A percentile compares a stretch with the other conserved stretches of the same genome.
Evolutionary conservation across 2,329 filamentous ascomycete genomes (phyloP).

Genomic region (Ascochyta koolunga): DNA sequence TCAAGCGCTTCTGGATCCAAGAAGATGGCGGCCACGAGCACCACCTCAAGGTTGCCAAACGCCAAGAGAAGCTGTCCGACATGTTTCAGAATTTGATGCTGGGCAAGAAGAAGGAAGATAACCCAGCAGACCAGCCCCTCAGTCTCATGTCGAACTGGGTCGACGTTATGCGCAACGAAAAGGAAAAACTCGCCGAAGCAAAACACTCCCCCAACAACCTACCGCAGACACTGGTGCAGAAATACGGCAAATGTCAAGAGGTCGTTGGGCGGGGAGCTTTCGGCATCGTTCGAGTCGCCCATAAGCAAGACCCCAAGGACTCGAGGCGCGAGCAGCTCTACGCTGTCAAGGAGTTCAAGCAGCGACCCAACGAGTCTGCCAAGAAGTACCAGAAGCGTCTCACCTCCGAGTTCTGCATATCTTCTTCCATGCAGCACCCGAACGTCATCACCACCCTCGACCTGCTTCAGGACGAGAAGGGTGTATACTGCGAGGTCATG

Average conservation of each 20-base stretch:
- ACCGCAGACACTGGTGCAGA: conserved; percentile 83
- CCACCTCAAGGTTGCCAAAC: conserved; percentile 83
- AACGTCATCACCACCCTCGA: conserved; percentile 99
- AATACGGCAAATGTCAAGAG: conserved; percentile 98
- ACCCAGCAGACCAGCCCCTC: conserved; percentile 75
- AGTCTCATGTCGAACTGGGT: conserved; percentile 97
- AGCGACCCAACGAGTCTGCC: conserved; percentile 89
- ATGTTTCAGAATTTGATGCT: conserved; percentile 84
- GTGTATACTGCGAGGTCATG: conserved; percentile 99
- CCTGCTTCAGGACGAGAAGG: conserved; percentile 92
- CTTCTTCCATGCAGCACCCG: conserved; percentile 91
- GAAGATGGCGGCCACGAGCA: conserved; percentile 81
- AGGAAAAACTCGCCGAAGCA: conserved; percentile 74
- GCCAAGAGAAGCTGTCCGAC: conserved; percentile 93
- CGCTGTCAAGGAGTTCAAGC: conserved; percentile 97
- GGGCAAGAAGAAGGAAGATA: conserved; percentile 79
- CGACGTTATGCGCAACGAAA: conserved; percentile 87
- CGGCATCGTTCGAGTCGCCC: conserved; percentile 94
- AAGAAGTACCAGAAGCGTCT: conserved; percentile 98
- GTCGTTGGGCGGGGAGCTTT: conserved; percentile 95
- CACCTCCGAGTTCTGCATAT: conserved; percentile 98
- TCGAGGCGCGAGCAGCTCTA: conserved; percentile 83
- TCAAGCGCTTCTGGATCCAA: conserved; percentile 62
- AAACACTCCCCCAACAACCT: conserved; percentile 79
- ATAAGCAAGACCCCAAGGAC: conserved; percentile 87